Evolutionary conservation across 139 green algal genomes (phyloP), one percentile per base, ranked within the genome.

Genomic region (Pleodorina starrii): DNA sequence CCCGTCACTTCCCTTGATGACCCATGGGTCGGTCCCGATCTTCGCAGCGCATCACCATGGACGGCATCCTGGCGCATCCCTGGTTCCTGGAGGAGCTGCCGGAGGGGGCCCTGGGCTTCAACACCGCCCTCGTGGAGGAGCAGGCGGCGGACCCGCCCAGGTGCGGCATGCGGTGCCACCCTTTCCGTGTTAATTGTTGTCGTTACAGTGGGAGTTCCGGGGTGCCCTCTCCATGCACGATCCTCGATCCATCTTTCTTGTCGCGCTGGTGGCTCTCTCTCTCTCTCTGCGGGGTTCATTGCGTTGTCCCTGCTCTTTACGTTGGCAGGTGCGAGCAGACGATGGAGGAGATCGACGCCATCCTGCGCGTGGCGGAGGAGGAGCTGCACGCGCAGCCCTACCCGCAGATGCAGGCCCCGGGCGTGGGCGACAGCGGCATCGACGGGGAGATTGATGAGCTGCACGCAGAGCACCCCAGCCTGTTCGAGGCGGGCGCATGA

Each of bases 1-100:
- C n/a, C n/a, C n/a, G n/a, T n/a, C n/a, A n/a, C n/a, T n/a, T n/a
- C n/a, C n/a, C n/a, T n/a, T n/a, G 16, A 77, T 77, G 69, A 36
- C 63, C 11, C 63, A 35, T 73, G 63, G 11, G 63, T 73, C 11
- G 16, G 63, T 73, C 32, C 63, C 63, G 25, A 57, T 12, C 48
- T 73, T 40, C 68, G 3, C 83, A 94, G 78, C 96, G 98, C 73
- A 97, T 98, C 90, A 96, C 90, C 46, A 95, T 99, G 40, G 42
- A 82, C 12, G 93, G 96, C 84, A 96, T 99, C 72, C 83, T 85
- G 69, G 36, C 40, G 11, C 91, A 94, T 84, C 93, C 95, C 29
- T 99, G 96, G 95, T 99, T 97, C 92, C 86, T 91, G 69, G 96
- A 96, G 77, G 96, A 98, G 91, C 94, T 99, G 79, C 97, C 97